Evolutionary conservation across 2,329 filamentous ascomycete genomes (phyloP).

Genomic region (Ceratocystis lukuohia): DNA sequence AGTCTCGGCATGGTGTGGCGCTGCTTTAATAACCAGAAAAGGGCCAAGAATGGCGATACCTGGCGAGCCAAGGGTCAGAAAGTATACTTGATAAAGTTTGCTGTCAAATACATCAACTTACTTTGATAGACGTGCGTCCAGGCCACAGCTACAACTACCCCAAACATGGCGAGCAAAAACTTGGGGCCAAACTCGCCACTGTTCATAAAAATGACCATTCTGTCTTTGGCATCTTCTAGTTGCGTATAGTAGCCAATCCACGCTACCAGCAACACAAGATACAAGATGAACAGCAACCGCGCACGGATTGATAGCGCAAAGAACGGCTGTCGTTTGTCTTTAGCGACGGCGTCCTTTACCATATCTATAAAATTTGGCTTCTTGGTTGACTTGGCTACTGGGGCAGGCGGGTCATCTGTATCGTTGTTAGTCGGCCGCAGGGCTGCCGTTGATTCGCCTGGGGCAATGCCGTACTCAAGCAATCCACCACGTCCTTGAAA

Average conservation of each 20-base stretch:
- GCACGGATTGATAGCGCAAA: conserved; percentile 4
- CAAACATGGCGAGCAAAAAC: conserved; percentile 14
- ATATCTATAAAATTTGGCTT: neutral
- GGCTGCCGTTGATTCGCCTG: conserved; percentile 7
- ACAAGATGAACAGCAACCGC: conserved; percentile 5
- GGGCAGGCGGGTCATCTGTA: neutral
- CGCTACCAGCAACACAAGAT: conserved; percentile 5
- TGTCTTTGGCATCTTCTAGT: neutral
- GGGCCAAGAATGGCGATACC: conserved; percentile 21
- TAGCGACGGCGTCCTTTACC: neutral
- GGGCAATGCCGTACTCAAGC: conserved; percentile 17
- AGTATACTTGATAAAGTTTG: neutral
- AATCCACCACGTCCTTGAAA: conserved; percentile 11
- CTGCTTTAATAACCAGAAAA: conserved; percentile 21
- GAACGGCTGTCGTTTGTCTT: conserved; percentile 13
- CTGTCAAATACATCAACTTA: neutral
- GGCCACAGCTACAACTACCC: conserved; percentile 7
- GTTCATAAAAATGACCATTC: conserved; percentile 15
- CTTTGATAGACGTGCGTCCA: conserved; percentile 16
- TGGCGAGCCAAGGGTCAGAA: neutral
- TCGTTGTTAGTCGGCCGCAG: conserved; percentile 11
- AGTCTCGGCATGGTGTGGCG: conserved; percentile 10
- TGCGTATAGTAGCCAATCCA: conserved; percentile 15
- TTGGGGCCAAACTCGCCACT: conserved; percentile 14
- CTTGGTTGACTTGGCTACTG: neutral